Evolutionary conservation across 2,329 filamentous ascomycete species (phyloP).

Genomic region (Cercospora zeae-maydis): DNA sequence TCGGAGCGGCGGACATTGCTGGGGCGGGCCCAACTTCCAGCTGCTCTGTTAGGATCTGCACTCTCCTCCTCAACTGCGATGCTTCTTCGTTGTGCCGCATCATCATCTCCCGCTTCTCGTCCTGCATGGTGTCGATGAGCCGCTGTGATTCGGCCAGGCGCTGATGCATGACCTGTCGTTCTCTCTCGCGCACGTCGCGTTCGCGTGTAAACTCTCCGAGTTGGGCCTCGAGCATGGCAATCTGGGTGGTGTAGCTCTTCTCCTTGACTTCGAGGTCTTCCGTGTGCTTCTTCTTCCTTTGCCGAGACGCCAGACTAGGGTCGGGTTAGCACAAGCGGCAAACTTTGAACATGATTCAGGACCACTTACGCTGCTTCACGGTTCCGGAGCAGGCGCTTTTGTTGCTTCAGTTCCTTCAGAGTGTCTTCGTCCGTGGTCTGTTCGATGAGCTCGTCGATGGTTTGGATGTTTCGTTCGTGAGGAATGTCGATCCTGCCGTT

Average conservation of each 20-base stretch:
- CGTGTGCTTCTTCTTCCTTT: constrained; percentile 97
- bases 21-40: constrained; percentile 57
- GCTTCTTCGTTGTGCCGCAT: constrained; percentile 85
- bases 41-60: constrained; percentile 68
- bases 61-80: constrained; percentile 86
- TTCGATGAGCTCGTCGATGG: constrained; percentile 89
- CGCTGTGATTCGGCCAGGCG: constrained; percentile 72
- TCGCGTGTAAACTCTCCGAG: constrained; percentile 63
- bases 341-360: constrained; percentile 13
- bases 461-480: constrained; percentile 84
- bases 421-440: constrained; percentile 85
- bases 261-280: constrained; percentile 96
- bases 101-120: constrained; percentile 91
- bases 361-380: constrained; percentile 82
- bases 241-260: constrained; percentile 77
- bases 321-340: constrained; percentile 20
- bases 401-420: constrained; percentile 97
- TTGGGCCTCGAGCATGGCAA: constrained; percentile 75
- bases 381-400: constrained; percentile 91
- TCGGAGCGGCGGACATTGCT: constrained; percentile 49
- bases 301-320: constrained; percentile 82
- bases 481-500: constrained; percentile 98
- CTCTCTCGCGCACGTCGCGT: constrained; percentile 30
- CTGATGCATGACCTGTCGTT: constrained; percentile 51
- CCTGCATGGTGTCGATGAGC: constrained; percentile 70